Base-by-base conservation (phyloP, 225 moss, liverwort and hornwort genomes). In the Pleurozium schreberi region DNA sequence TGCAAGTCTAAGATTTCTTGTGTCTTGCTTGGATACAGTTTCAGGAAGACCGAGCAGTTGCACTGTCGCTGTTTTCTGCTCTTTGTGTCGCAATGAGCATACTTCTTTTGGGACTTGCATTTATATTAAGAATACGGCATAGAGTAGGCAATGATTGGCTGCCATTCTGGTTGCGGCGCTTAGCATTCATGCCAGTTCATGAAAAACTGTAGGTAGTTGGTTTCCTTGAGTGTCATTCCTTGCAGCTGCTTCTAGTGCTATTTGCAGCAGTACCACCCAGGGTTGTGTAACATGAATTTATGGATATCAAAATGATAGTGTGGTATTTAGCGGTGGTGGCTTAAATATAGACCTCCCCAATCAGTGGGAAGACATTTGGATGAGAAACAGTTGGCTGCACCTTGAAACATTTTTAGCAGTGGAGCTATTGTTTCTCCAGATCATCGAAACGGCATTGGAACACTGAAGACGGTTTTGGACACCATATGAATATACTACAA, bases 131-230 rank as follows among this genome's bases (percentile, higher is more conserved):
- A 90, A 36, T 88, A 83, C 89, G 83, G 78, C 86, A 70, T 30
- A 89, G 93, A 92, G 74, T 87, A 68, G 91, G 92, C 62, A 92
- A 88, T 80, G 93, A 94, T 83, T 85, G 88, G 90, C 58, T 87
- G 87, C 91, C 92, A 80, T 88, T 87, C 52, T 92, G 92, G 91
- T 90, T 92, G 87, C 90, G 92, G 87, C 93, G 93, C 66, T 71
- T 93, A 73, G 90, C 87, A 86, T 85, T 91, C 49, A 91, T 94
- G 87, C 92, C 91, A 71, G 83, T 82, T 78, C 94, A 93, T 84
- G 90, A 94, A 80, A 94, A 94, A 85, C 52, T 93, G 53, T 94
- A 94, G 88, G 82, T 55, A 88, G 57, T 81, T 64, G 21, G 61
- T 82, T 62, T 85, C 61, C 53, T 68, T 7, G 17, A 85, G 60